These are phyloP conservation scores for Phalaenopsis aphrodite DNA, from an alignment of 106 monocot genomes.

Conservation along the genomic window DNA sequence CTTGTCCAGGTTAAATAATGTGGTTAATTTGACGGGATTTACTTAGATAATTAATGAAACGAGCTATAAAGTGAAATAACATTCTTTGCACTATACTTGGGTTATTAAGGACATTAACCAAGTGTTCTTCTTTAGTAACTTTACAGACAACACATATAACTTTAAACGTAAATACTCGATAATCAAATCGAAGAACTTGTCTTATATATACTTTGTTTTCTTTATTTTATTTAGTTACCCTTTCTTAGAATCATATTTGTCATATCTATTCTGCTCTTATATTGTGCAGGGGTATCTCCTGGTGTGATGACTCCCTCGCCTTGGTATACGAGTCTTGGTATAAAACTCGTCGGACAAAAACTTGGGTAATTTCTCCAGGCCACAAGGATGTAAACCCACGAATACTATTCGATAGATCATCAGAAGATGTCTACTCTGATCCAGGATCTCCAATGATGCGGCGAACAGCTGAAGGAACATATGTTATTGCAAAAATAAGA, in stretches of 20 bases:
- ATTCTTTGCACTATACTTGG: too few species aligned
- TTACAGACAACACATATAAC: not conserved
- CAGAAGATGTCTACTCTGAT: constrained; percentile 97
- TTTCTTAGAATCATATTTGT: not conserved
- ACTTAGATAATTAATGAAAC: not conserved
- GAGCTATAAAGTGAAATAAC: too few species aligned
- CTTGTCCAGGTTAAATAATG: not conserved
- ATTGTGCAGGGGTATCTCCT: constrained; percentile 75
- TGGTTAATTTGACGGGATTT: not conserved
- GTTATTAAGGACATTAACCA: too few species aligned
- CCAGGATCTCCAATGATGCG: constrained; percentile 97
- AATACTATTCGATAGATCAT: constrained; percentile 96
- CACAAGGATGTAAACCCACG: constrained; percentile 54
- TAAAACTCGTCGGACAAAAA: constrained; percentile 84
- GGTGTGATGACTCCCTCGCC: constrained; percentile 95
- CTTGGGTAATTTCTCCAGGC: constrained; percentile 89
- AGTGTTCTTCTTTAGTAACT: not conserved
- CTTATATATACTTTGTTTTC: not conserved
- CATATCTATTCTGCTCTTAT: not conserved
- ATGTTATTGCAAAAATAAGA: constrained; percentile 87
- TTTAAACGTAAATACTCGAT: not conserved
- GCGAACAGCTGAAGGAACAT: constrained; percentile 76
- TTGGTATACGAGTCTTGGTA: constrained; percentile 99
- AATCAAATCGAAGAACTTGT: not conserved
- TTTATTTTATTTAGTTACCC: not conserved